phyloP scores from a whole-genome alignment of 768 basidiomycete species.

The Pleurotus tuoliensis region DNA sequence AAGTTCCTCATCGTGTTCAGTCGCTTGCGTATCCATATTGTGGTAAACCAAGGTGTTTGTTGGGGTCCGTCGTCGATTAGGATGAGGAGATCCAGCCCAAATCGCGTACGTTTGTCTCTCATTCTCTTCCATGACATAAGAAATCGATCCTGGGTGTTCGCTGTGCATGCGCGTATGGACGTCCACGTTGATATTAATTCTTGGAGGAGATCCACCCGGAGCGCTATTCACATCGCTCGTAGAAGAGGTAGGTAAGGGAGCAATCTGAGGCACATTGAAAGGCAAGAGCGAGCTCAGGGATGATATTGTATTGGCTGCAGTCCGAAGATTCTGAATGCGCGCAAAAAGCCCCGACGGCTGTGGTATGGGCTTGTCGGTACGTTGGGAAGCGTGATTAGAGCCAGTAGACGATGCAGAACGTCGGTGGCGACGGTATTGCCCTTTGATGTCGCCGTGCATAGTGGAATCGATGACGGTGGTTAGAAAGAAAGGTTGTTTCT shows the following conservation, averaged over 20 bases:
- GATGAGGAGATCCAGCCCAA: constrained; percentile 4
- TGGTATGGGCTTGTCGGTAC: neutral
- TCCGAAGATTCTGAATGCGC: constrained; percentile 2
- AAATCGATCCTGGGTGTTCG: neutral
- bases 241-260: neutral
- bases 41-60: neutral
- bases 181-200: constrained; percentile 3
- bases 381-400: neutral
- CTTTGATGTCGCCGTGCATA: neutral
- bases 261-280: neutral
- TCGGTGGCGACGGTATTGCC: neutral
- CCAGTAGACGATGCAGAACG: neutral
- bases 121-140: neutral
- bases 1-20: neutral
- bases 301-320: constrained; percentile 4
- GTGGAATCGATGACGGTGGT: neutral
- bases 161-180: constrained; percentile 1
- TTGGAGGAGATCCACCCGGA: neutral
- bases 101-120: neutral
- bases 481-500: neutral
- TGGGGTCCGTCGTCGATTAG: neutral
- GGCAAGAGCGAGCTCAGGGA: neutral
- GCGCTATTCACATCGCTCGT: neutral
- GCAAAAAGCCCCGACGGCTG: neutral
- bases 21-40: neutral